Base-by-base conservation (phyloP, 2,329 filamentous ascomycete species). In the Xylaria sp. region DNA sequence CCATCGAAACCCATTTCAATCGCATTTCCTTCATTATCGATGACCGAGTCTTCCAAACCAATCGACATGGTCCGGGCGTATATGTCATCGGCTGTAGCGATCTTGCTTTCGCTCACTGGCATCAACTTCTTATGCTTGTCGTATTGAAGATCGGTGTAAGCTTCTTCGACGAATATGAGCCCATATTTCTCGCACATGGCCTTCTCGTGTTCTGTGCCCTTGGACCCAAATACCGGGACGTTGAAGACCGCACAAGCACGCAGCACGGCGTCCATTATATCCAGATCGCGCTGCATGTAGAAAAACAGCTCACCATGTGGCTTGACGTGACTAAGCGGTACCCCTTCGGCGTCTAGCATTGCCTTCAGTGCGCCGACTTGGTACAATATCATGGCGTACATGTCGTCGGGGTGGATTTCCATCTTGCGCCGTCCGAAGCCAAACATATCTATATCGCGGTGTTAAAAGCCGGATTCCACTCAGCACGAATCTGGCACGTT, bases 351-450 rank as follows among this genome's bases (percentile, higher is more conserved):
- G 44, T 64, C 62, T 0, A 64, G 52, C 62, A 64, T 64, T 13
- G 52, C 62, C 15, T 64, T 64, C 62, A 64, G 20, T 0, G 62
- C 62, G 20, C 62, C 62, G 7, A 64, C 62, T 51, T 64, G 62
- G 18, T 64, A 64, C 9, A 64, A 15, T 51, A 64, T 64, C 62
- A 64, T 64, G 9, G 62, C 62, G 54, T 64, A 64, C 62, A 64
- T 64, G 41, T 64, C 62, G 13, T 64, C 62, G 12, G 52, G 62
- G 20, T 64, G 62, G 31, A 64, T 41, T 41, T 64, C 62, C 9
- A 57, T 64, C 41, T 64, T 64, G 15, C 62, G 52, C 20, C 62
- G 62, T 18, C 62, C 62, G 20, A 64, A 64, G 8, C 62, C 62
- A 13, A 64, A 57, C 41, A 57, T n/a, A 2, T 64, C 62, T 64